Evolutionary conservation across 164 flowering plant species (phyloP).

Genomic region (Taxillus chinensis): DNA sequence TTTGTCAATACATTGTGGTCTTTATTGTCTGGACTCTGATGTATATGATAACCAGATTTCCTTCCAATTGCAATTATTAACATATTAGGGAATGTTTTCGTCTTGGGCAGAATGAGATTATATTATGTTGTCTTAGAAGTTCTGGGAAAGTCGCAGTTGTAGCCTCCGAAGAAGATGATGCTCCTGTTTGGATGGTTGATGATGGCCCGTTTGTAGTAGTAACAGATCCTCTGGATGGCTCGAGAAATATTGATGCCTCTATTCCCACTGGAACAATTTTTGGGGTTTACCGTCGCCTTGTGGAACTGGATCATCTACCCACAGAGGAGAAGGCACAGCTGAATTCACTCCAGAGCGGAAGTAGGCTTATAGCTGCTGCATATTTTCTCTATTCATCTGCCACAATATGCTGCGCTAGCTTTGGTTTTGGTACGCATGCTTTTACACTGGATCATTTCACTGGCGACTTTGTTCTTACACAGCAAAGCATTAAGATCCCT

Average conservation of each 20-base stretch:
- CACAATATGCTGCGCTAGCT: conserved; percentile 72
- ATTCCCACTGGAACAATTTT: conserved; percentile 97
- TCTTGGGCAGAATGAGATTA: conserved; percentile 76
- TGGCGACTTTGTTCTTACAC: conserved; percentile 89
- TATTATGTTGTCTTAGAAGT: conserved; percentile 56
- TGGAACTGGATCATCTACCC: conserved; percentile 68
- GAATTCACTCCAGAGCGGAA: conserved; percentile 90
- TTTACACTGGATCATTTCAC: conserved; percentile 82
- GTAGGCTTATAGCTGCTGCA: conserved; percentile 68
- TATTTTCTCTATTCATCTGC: conserved; percentile 97
- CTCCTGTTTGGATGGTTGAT: conserved; percentile 71
- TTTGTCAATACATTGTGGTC: too few species aligned
- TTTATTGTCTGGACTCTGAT: too few species aligned
- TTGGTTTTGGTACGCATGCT: conserved; percentile 89
- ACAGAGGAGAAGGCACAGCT: conserved; percentile 63
- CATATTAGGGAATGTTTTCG: too few species aligned
- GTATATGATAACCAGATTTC: too few species aligned
- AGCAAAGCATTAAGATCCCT: conserved; percentile 73
- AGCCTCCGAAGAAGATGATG: conserved; percentile 95
- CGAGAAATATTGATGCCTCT: conserved; percentile 92
- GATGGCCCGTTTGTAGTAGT: conserved; percentile 91
- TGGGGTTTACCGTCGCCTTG: conserved; percentile 76
- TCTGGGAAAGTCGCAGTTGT: conserved; percentile 89
- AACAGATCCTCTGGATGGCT: conserved; percentile 91
- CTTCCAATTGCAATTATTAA: too few species aligned